Base-by-base conservation (phyloP, 345 rosid species). In the Turnera subulata region DNA sequence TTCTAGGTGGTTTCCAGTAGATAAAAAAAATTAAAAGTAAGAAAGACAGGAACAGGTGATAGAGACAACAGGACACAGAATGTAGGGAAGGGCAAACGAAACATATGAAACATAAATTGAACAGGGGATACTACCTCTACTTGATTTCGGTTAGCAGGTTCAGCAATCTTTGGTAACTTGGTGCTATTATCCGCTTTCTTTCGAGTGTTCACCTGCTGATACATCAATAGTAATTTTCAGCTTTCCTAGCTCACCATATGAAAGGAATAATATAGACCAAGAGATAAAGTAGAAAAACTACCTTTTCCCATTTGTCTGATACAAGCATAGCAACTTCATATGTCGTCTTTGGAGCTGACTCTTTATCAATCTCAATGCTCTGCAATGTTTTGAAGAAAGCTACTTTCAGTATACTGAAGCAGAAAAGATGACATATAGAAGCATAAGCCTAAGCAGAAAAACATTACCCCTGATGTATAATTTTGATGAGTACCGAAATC, bases 251-350 rank as follows among this genome's bases (percentile, higher is more conserved):
- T 74, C 53, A 19, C 49, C 51, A 23, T 37, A 38, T 11, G 6
- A 1, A 48, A 26, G 24, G 46, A 53, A 11, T 35, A 14, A 18
- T 16, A 46, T 1, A 2, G 20, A 46, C 35, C 2, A 2, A 20
- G 24, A 39, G 16, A 35, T 7, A 10, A 42, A 21, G 20, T 4
- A 1, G 25, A 19, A 26, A 10, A 18, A 39, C 46, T 47, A 89
- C 96, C 91, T 89, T 92, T 79, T 79, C 86, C 86, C 85, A 82
- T 18, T 78, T 56, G 73, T 78, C 88, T 17, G 96, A 78, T 46
- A 79, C 86, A 60, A 83, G 82, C 42, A 93, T 73, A 25, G 95
- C 73, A 63, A 87, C 96, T 59, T 89, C 94, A 67, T 77, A 80
- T 33, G 99, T 79, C 63, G 89, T 83, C 78, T 83, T 86, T n/a